Conservation (phyloP, 768 basidiomycete species). For the Lactarius hatsudake region DNA sequence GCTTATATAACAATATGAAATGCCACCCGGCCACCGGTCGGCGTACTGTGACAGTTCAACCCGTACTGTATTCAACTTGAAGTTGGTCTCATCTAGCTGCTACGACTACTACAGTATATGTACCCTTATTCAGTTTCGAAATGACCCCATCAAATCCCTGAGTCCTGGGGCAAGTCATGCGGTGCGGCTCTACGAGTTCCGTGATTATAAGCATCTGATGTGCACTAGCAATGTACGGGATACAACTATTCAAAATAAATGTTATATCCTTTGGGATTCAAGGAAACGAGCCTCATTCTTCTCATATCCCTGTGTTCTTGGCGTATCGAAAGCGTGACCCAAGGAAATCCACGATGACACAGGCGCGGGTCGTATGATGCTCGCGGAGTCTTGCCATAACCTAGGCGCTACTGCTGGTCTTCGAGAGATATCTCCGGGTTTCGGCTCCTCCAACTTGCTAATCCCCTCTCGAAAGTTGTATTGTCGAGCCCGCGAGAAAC, state of each 20-base stretch:
- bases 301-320: neutral
- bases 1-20: constrained; percentile 35
- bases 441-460: constrained; percentile 64
- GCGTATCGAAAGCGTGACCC: neutral
- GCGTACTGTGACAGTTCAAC: no score
- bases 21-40: no score
- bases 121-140: constrained; percentile 44
- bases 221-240: no score
- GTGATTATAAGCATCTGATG: no score
- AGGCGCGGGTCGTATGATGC: neutral
- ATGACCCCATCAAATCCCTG: constrained; percentile 54
- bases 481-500: constrained; percentile 60
- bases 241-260: no score
- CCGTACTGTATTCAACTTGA: no score
- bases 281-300: neutral
- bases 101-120: no score
- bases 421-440: constrained; percentile 31
- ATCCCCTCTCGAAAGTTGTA: constrained; percentile 65
- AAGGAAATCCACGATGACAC: neutral
- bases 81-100: constrained; percentile 16
- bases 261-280: no score
- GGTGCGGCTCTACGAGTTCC: no score
- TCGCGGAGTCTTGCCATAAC: neutral
- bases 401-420: neutral
- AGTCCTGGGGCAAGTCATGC: constrained; percentile 37